A percentile compares a stretch with the other conserved stretches of the same genome.
phyloP scores from a whole-genome alignment of 441 rosid species.

The Aquilaria agallochum region DNA sequence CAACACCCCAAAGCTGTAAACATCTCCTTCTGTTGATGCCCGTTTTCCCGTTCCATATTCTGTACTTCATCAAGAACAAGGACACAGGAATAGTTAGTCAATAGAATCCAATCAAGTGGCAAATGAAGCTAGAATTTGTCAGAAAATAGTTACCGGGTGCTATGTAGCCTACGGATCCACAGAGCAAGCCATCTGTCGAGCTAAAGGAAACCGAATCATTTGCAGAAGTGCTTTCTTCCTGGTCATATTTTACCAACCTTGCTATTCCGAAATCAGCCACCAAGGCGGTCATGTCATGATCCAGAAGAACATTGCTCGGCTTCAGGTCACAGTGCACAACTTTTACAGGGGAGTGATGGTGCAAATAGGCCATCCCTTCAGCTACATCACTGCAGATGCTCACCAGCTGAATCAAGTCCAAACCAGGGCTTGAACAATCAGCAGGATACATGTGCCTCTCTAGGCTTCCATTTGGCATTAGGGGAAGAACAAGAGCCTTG shows the following conservation, averaged over 20 bases:
- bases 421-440: slow-evolving; percentile 25
- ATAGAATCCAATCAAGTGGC: too few species aligned
- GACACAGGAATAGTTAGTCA: not conserved
- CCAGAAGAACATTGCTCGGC: slow-evolving; percentile 88
- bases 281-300: slow-evolving; percentile 81
- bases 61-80: slow-evolving; percentile 17
- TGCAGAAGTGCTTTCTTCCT: slow-evolving; percentile 20
- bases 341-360: slow-evolving; percentile 72
- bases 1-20: slow-evolving; percentile 82
- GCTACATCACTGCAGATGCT: slow-evolving; percentile 78
- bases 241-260: slow-evolving; percentile 48
- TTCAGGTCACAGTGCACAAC: slow-evolving; percentile 92
- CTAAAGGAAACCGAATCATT: slow-evolving; percentile 49
- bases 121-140: too few species aligned
- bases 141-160: slow-evolving; percentile 65
- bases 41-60: slow-evolving; percentile 84
- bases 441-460: slow-evolving; percentile 59
- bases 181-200: slow-evolving; percentile 65
- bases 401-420: slow-evolving; percentile 68
- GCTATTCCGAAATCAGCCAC: slow-evolving; percentile 88
- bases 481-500: slow-evolving; percentile 58
- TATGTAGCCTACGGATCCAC: slow-evolving; percentile 87
- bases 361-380: slow-evolving; percentile 78
- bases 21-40: slow-evolving; percentile 81
- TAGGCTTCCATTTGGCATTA: slow-evolving; percentile 64